A percentile compares a stretch with the other conserved stretches of the same genome.
These are phyloP conservation scores for Westerdykella aurantiaca DNA, from an alignment of 2,329 filamentous ascomycete species.

Conservation along the genomic window DNA sequence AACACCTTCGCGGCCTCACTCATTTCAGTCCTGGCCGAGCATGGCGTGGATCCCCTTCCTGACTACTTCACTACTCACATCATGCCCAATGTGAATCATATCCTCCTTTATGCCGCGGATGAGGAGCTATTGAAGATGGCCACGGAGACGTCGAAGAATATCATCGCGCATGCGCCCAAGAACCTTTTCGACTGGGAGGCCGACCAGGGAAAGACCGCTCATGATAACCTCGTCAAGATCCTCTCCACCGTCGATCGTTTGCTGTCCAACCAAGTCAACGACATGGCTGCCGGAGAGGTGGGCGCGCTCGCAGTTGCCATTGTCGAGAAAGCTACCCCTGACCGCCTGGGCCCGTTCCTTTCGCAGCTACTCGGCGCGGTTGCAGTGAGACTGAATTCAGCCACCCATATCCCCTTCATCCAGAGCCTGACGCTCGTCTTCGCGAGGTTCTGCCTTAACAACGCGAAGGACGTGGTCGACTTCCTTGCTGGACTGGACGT, in stretches of 20 bases:
- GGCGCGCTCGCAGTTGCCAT: slow-evolving; percentile 89
- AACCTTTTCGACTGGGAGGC: slow-evolving; percentile 87
- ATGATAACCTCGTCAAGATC: slow-evolving; percentile 63
- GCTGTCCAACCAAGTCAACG: slow-evolving; percentile 75
- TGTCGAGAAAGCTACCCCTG: slow-evolving; percentile 90
- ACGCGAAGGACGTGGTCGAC: slow-evolving; percentile 81
- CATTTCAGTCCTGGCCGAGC: slow-evolving; percentile 71
- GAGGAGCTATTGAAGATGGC: slow-evolving; percentile 83
- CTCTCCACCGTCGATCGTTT: slow-evolving; percentile 89
- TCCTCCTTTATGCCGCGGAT: slow-evolving; percentile 79
- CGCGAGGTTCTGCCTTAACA: slow-evolving; percentile 77
- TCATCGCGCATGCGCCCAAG: slow-evolving; percentile 81
- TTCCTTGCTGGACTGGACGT: slow-evolving; percentile 85
- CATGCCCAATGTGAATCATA: slow-evolving; percentile 77
- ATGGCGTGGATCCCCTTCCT: slow-evolving; percentile 79
- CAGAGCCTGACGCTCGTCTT: slow-evolving; percentile 95
- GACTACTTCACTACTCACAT: slow-evolving; percentile 77
- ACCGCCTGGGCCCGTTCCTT: slow-evolving; percentile 83
- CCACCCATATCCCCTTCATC: slow-evolving; percentile 82
- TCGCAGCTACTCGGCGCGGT: slow-evolving; percentile 85
- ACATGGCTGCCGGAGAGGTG: slow-evolving; percentile 92
- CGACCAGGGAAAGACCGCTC: slow-evolving; percentile 65
- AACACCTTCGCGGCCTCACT: slow-evolving; percentile 85
- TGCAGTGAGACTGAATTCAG: slow-evolving; percentile 74
- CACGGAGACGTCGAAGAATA: slow-evolving; percentile 79